phyloP scores from a whole-genome alignment of 306 rosid species.

The Astragalus membranaceus region DNA sequence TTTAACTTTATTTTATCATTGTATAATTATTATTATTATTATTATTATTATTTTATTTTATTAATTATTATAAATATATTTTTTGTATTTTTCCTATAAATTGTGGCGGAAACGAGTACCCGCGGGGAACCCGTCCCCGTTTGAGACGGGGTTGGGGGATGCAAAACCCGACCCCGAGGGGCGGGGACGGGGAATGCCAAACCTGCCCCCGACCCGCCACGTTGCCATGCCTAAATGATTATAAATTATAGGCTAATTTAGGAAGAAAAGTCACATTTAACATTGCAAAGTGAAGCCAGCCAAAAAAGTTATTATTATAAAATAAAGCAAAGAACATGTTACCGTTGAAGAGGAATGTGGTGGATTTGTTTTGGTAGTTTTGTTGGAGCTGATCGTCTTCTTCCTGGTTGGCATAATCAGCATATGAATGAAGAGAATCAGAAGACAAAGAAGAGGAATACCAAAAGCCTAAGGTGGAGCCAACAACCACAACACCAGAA shows the following conservation, averaged over 20 bases:
- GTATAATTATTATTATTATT: too few relatives aligned
- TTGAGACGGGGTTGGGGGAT: too few relatives aligned
- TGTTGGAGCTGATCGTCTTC: slow-evolving; percentile 15
- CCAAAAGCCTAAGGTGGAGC: slow-evolving; percentile 42
- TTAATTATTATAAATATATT: too few relatives aligned
- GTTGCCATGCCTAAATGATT: too few relatives aligned
- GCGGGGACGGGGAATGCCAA: too few relatives aligned
- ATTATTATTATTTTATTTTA: too few relatives aligned
- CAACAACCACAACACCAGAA: slow-evolving; percentile 41
- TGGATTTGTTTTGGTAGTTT: slow-evolving; percentile 21
- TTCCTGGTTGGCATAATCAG: slow-evolving; percentile 25
- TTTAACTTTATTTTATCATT: too few relatives aligned
- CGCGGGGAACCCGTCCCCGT: too few relatives aligned
- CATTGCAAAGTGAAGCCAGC: not conserved
- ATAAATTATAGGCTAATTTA: not conserved
- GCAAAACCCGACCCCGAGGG: too few relatives aligned
- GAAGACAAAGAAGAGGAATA: slow-evolving; percentile 38
- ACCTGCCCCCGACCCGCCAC: too few relatives aligned
- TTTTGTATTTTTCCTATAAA: too few relatives aligned
- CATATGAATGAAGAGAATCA: slow-evolving; percentile 25
- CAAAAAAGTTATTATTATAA: not conserved
- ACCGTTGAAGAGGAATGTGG: slow-evolving; percentile 45
- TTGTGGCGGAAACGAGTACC: too few relatives aligned
- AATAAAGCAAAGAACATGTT: not conserved
- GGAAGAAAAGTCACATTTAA: not conserved